Percentiles rank a stretch among this genome's conserved stretches.
Evolutionary conservation across 2,329 filamentous ascomycete genomes (phyloP).

Genomic region (Teratosphaeria viscida): DNA sequence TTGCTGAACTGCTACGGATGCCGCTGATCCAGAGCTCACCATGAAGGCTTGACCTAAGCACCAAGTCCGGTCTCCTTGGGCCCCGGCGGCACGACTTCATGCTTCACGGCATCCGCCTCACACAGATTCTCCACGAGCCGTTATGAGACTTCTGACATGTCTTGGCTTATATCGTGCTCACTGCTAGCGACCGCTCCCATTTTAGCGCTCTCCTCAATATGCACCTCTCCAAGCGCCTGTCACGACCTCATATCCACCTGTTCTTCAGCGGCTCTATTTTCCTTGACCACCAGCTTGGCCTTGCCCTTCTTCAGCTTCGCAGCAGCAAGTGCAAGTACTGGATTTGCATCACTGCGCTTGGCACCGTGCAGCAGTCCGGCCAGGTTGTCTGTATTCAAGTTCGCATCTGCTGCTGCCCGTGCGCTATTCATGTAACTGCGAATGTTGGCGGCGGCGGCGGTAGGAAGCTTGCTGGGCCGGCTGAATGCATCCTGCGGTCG

Average conservation of each 20-base stretch:
- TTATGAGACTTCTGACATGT: not conserved
- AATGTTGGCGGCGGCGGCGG: not conserved
- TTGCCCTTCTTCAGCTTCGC: not conserved
- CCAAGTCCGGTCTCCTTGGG: not conserved
- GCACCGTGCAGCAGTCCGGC: not conserved
- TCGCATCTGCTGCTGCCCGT: not conserved
- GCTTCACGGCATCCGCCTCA: not conserved
- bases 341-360: not conserved
- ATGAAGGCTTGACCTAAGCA: not conserved
- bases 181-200: not conserved
- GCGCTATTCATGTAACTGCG: not conserved
- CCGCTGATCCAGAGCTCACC: no score
- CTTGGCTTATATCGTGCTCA: no score
- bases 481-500: not conserved
- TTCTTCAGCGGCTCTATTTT: not conserved
- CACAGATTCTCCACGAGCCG: not conserved
- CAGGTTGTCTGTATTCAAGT: not conserved
- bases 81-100: not conserved
- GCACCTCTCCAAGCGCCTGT: not conserved
- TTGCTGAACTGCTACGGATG: no score
- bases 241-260: not conserved
- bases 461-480: not conserved
- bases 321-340: not conserved
- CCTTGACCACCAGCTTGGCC: not conserved
- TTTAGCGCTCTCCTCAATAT: not conserved